Base-by-base conservation (phyloP, 1,284 basidiomycete genomes). In the Leccinum griseonigrum region DNA sequence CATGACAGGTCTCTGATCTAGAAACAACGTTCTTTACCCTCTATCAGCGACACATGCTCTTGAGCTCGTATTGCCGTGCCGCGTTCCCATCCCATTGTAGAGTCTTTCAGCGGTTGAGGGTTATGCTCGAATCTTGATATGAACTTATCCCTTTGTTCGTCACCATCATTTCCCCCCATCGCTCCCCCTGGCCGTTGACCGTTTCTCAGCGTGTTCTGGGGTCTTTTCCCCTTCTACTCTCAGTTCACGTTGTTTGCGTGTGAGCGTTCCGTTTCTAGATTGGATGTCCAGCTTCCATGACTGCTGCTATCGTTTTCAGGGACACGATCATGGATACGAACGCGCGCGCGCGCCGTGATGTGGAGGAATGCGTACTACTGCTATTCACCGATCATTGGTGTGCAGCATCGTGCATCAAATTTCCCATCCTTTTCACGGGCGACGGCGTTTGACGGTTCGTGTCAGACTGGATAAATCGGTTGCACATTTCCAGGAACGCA, bases 11-110 rank as follows among this genome's bases (percentile, higher is more conserved):
- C 28, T 31, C 28, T 36, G 22, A 26, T n/a, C 10, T 50, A 38
- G 62, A 29, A 43, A 60, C 40, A 63, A 14, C 40, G 14, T 36
- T 58, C 32, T 26, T 11, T 61, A 3, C 60, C 48, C 28, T 61
- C 28, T 36, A 43, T 63, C 31, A 4, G 9, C 18, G 29, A 58
- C n/a, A 36, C 29, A n/a, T 8, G 18, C 10, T 14, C 53, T 63
- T 50, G 55, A 51, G 11, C 43, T 36, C 48, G 8, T 18, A 50
- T 40, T 43, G 16, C 32, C 28, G 43, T 38, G 43, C 43, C 43
- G 18, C 43, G 18, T 48, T 48, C 51, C 38, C 32, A 32, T 60
- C 11, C 28, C 29, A 34, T 22, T 40, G 51, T 18, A 18, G 28
- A 8, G 14, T 55, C 36, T 60, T 34, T 9, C 31, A 51, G 43